These are phyloP conservation scores for Parasitella parasitica DNA, from an alignment of 371 early-diverging fungal genomes.

Conservation along the genomic window DNA sequence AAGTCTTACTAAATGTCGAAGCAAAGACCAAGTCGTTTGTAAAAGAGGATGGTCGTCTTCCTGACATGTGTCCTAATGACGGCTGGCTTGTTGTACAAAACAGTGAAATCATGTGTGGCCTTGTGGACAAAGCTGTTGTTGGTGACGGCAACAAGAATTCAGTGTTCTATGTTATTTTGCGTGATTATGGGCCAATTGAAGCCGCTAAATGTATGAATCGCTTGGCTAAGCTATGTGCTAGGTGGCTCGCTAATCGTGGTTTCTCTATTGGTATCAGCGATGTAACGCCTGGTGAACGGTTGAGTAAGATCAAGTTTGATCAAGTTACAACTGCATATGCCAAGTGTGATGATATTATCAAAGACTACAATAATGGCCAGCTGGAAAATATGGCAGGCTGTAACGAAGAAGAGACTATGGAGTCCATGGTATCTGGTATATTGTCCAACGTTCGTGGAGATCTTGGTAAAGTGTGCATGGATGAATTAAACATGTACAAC, in stretches of 20 bases:
- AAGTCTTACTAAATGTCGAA: conserved; percentile 83
- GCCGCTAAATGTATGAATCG: conserved; percentile 94
- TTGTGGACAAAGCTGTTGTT: conserved; percentile 93
- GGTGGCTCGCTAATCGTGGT: conserved; percentile 93
- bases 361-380: conserved; percentile 65
- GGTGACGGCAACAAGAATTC: conserved; percentile 97
- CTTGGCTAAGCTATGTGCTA: conserved; percentile 90
- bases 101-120: conserved; percentile 94
- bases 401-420: conserved; percentile 87
- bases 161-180: conserved; percentile 90
- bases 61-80: conserved; percentile 89
- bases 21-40: conserved; percentile 80
- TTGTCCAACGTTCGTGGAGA: conserved; percentile 95
- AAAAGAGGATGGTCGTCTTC: conserved; percentile 57
- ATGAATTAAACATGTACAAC: conserved; percentile 92
- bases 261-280: conserved; percentile 99
- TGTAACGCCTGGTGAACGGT: conserved; percentile 86
- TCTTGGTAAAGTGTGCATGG: conserved; percentile 94
- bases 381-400: conserved; percentile 90
- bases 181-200: conserved; percentile 87
- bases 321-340: conserved; percentile 81
- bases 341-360: conserved; percentile 86
- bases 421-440: conserved; percentile 86
- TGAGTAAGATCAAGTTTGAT: conserved; percentile 78
- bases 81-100: conserved; percentile 86